phyloP scores from a whole-genome alignment of 2,329 filamentous ascomycete genomes.

The Hymenoscyphus fraxineus region DNA sequence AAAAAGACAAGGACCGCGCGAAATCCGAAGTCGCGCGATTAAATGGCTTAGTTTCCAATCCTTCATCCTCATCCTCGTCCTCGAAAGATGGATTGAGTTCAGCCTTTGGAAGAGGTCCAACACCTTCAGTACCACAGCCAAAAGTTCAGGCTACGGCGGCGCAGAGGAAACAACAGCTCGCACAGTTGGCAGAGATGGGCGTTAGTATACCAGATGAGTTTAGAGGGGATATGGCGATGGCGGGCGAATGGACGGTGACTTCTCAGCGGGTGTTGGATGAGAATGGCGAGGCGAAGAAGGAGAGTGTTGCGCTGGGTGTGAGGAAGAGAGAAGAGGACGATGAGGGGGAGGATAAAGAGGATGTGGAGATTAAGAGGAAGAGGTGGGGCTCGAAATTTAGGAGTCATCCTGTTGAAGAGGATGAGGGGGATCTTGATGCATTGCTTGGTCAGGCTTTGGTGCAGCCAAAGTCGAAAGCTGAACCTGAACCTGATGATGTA shows the following conservation, averaged over 20 bases:
- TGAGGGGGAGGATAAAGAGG: constrained; percentile 58
- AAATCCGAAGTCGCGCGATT: constrained; percentile 81
- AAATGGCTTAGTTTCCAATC: constrained; percentile 63
- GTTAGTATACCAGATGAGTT: constrained; percentile 78
- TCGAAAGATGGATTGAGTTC: constrained; percentile 32
- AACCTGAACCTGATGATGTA: background rate
- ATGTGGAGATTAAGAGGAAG: constrained; percentile 56
- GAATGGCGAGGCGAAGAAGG: constrained; percentile 42
- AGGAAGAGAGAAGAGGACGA: constrained; percentile 60
- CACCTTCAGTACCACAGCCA: constrained; percentile 25
- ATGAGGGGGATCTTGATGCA: constrained; percentile 40
- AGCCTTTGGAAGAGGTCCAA: constrained; percentile 28
- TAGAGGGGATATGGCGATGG: constrained; percentile 77
- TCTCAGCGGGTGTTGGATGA: constrained; percentile 36
- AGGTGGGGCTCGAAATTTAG: constrained; percentile 37
- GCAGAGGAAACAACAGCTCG: constrained; percentile 77
- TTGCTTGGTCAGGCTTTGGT: constrained; percentile 29
- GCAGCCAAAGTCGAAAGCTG: constrained; percentile 27
- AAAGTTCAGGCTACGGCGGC: constrained; percentile 45
- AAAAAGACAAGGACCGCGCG: constrained; percentile 76
- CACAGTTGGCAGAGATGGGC: constrained; percentile 83
- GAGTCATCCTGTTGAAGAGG: constrained; percentile 33
- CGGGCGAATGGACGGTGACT: constrained; percentile 80
- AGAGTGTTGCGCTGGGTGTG: constrained; percentile 49
- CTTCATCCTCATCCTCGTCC: background rate